Evolutionary conservation across 495 filamentous ascomycete genomes (phyloP).

Genomic region (Geopyxis carbonaria): DNA sequence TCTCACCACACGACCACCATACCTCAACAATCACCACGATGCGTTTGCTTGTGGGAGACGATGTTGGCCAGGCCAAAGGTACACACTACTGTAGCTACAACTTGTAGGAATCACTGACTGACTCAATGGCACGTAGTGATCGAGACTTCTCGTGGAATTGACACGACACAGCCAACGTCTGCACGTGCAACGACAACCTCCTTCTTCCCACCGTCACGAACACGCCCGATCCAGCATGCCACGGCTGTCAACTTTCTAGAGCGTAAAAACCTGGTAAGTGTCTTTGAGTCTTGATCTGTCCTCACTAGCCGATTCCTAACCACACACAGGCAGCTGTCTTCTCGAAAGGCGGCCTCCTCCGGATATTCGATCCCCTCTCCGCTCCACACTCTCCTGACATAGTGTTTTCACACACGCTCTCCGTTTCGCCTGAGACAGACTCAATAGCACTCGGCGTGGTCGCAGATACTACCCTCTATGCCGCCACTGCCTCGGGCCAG

Average conservation of each 20-base stretch:
- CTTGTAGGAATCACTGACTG: not conserved
- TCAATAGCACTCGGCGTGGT: constrained; percentile 10
- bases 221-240: constrained; percentile 13
- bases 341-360: constrained; percentile 18
- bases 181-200: constrained; percentile 17
- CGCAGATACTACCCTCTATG: constrained; percentile 11
- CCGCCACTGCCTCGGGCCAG: constrained; percentile 10
- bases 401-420: constrained; percentile 6
- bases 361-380: constrained; percentile 14
- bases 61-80: constrained; percentile 23
- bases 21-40: constrained; percentile 7
- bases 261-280: constrained; percentile 7
- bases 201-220: constrained; percentile 17
- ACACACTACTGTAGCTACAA: not conserved
- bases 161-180: constrained; percentile 21
- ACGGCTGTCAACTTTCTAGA: constrained; percentile 8
- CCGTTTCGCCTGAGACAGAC: constrained; percentile 5
- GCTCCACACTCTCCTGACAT: constrained; percentile 12
- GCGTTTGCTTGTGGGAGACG: constrained; percentile 21
- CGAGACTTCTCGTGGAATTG: constrained; percentile 17
- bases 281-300: not conserved
- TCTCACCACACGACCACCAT: constrained; percentile 7
- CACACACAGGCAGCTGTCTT: constrained; percentile 12
- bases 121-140: constrained; percentile 11
- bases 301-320: not conserved